Conservation (phyloP, 2,329 filamentous ascomycete species). For the Pestalotiopsis sp. region DNA sequence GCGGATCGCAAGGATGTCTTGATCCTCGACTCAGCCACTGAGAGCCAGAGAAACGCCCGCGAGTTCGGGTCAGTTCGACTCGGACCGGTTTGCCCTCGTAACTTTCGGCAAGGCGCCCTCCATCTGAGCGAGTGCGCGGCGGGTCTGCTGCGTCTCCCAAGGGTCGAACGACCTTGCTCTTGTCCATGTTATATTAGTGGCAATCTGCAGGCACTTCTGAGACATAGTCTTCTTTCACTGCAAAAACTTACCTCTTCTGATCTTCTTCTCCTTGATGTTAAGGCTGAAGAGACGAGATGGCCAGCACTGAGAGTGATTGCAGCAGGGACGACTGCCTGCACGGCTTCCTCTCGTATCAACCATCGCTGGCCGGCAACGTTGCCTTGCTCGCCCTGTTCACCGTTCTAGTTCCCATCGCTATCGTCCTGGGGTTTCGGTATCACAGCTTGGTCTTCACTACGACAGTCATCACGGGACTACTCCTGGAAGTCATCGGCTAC, state of each 20-base stretch:
- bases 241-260: neutral
- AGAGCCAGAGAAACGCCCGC: neutral
- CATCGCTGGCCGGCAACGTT: slow-evolving; percentile 39
- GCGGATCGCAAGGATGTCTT: neutral
- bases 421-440: slow-evolving; percentile 39
- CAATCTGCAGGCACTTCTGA: neutral
- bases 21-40: neutral
- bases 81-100: slow-evolving; percentile 2
- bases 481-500: slow-evolving; percentile 47
- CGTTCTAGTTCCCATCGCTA: slow-evolving; percentile 36
- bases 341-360: slow-evolving; percentile 30
- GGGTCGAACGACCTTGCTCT: neutral
- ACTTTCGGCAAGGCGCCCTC: neutral
- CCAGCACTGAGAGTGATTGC: slow-evolving; percentile 20
- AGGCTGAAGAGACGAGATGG: slow-evolving; percentile 20
- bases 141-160: neutral
- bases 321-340: neutral
- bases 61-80: neutral
- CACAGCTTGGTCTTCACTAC: slow-evolving; percentile 41
- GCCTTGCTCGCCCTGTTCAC: slow-evolving; percentile 41
- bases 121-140: neutral
- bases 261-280: slow-evolving; percentile 8
- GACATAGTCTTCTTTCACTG: neutral
- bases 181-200: neutral
- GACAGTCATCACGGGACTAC: slow-evolving; percentile 39